Evolutionary conservation across 2,329 filamentous ascomycete genomes (phyloP), one percentile per base, ranked within the genome.

Genomic region (Colletotrichum simmondsii): DNA sequence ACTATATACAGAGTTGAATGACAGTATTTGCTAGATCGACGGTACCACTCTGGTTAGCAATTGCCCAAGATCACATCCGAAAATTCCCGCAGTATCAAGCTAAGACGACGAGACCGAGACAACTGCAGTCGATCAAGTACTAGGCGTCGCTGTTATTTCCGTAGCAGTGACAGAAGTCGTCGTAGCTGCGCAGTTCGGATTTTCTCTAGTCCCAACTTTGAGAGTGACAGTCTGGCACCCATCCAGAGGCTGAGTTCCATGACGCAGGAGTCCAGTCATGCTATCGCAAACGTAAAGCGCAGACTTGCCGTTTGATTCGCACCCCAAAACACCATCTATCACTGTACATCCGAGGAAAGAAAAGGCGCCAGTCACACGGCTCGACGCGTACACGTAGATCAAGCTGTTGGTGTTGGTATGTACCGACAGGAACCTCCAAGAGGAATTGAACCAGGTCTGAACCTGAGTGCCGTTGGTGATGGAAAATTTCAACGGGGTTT

Each of bases 391-490:
- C 32, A 74, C 16, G 70, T 76, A 76, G 8, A 76, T 62, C 7
- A 76, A 46, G 11, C 74, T 75, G 68, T 75, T 76, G 52, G 65
- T 69, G 61, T 75, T 76, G 66, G 52, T 71, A 57, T 73, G 71
- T 2, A 75, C 68, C 1, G 66, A 64, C 10, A 71, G 42, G 64
- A 68, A 68, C 14, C 54, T 58, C 14, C 49, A 49, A n/a, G 64
- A 16, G 3, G 63, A 59, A 30, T 69, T 54, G 11, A 35, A 24
- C 54, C 63, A 59, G 6, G 24, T 49, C 2, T 57, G 6, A 30
- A 61, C 16, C 24, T 49, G 22, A 32, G 54, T 58, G 11, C 58
- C 53, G 53, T 28, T 14, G 19, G 30, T 62, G 10, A 46, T 11
- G 26, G 53, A 35, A 14, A 69, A 65, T 35, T 71, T 58, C 2